Evolutionary conservation across 2,329 filamentous ascomycete species (phyloP).

Genomic region (Colletotrichum endophyticum): DNA sequence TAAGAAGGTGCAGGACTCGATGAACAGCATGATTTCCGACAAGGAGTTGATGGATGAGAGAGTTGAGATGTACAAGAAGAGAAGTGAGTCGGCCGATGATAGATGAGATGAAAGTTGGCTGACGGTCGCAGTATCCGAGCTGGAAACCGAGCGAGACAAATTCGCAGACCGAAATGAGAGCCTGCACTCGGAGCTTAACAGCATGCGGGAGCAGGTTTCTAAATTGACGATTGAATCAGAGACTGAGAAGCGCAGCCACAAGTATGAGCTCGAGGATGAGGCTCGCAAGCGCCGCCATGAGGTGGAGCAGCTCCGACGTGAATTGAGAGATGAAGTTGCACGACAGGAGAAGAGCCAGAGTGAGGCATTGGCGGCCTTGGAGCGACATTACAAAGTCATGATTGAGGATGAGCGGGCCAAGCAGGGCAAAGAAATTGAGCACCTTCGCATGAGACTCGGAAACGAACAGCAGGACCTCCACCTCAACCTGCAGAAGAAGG

Average conservation of each 20-base stretch:
- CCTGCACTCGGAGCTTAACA: conserved; percentile 69
- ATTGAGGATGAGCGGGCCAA: conserved; percentile 68
- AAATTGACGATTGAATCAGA: conserved; percentile 45
- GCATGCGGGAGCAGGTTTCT: conserved; percentile 38
- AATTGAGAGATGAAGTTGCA: conserved; percentile 60
- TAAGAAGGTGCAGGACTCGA: conserved; percentile 71
- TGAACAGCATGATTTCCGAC: conserved; percentile 72
- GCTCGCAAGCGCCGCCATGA: conserved; percentile 60
- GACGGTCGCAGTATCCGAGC: conserved; percentile 44
- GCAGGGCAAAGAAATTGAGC: conserved; percentile 66
- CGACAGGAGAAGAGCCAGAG: conserved; percentile 65
- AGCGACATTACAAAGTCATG: conserved; percentile 66
- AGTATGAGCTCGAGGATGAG: conserved; percentile 60
- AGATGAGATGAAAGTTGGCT: conserved; percentile 9
- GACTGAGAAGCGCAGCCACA: conserved; percentile 47
- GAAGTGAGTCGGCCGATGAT: conserved; percentile 59
- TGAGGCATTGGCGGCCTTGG: conserved; percentile 70
- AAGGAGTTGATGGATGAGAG: conserved; percentile 75
- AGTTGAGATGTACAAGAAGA: conserved; percentile 74
- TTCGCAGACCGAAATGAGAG: conserved; percentile 50
- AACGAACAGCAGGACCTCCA: conserved; percentile 58
- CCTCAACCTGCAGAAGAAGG: conserved; percentile 53
- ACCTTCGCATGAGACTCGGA: conserved; percentile 60
- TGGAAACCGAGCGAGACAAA: conserved; percentile 53
- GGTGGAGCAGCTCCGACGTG: conserved; percentile 57